Conservation (phyloP, 768 basidiomycete genomes). For the Lactarius evosmus region DNA sequence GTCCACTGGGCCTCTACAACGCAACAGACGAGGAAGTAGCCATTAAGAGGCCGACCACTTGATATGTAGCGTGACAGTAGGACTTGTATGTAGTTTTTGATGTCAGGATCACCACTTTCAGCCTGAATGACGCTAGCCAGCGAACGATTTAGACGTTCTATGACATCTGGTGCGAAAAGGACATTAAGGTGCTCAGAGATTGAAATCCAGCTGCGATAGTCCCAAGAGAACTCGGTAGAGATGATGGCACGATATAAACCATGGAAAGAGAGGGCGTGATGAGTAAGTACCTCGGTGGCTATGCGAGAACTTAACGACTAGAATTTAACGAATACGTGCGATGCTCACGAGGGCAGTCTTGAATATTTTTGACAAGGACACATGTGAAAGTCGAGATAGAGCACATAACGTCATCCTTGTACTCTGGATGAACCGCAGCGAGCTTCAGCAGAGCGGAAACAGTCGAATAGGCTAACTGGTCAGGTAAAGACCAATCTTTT, state of each 20-base stretch:
- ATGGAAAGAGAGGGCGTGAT: constrained; percentile 77
- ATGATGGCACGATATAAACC: constrained; percentile 85
- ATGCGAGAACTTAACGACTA: neutral
- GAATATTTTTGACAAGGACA: constrained; percentile 53
- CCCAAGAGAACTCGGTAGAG: constrained; percentile 76
- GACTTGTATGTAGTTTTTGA: constrained; percentile 57
- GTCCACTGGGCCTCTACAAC: constrained; percentile 85
- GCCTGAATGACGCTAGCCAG: constrained; percentile 59
- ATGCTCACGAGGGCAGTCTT: constrained; percentile 51
- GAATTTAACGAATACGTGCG: neutral
- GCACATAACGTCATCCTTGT: constrained; percentile 48
- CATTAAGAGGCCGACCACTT: constrained; percentile 74
- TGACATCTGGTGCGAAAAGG: constrained; percentile 61
- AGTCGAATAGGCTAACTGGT: constrained; percentile 78
- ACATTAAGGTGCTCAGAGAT: constrained; percentile 51
- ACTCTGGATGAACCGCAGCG: constrained; percentile 50
- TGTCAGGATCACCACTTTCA: constrained; percentile 51
- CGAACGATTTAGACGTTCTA: constrained; percentile 72
- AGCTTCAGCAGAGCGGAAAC: constrained; percentile 72
- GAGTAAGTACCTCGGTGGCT: constrained; percentile 74
- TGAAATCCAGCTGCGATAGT: constrained; percentile 56
- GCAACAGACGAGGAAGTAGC: constrained; percentile 88
- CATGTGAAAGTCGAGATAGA: constrained; percentile 62
- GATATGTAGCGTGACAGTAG: constrained; percentile 74
- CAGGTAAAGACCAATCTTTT: constrained; percentile 81